Evolutionary conservation across 2,329 filamentous ascomycete genomes (phyloP), one percentile per base, ranked within the genome.

Genomic region (Mycogone perniciosa): DNA sequence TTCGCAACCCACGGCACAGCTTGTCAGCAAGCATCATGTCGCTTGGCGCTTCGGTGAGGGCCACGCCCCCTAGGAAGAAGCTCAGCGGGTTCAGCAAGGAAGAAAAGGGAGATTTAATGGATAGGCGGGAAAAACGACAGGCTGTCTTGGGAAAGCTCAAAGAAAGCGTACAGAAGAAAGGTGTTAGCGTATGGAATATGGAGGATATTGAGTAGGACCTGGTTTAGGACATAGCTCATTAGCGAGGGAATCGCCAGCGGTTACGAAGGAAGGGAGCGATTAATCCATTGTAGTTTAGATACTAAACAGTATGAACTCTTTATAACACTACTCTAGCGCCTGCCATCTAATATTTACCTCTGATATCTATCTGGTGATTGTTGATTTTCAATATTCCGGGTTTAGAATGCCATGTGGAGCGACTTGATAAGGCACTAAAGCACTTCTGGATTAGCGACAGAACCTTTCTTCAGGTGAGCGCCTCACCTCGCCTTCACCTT

Each of bases 21-120:
- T 54, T 70, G 4, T 63, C 64, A 4, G 63, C 62, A 2, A 66
- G 62, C 40, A 54, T 61, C 37, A 67, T 75, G 29, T 73, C 71
- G 9, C 71, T 77, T 48, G 31, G 10, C 63, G 72, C 64, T 20
- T 66, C 68, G 59, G 66, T 53, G 13, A 62, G 62, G 54, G 60
- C 63, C 8, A 76, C 76, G 20, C 71, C 79, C 29, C 76, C 79
- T 2, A 70, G 80, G 40, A 84, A 80, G 70, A 85, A 83, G 71
- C 59, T 85, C 51, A 82, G 75, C 54, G 80, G 80, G 13, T 85
- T 81, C 57, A 81, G 75, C 52, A 69, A 71, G 31, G 73, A 76
- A 47, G 83, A 86, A 62, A 84, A 82, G 69, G 68, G 67, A 30
- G 71, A 72, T 30, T 63, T 85, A 50, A 80, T 75, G 65, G 71